Conservation (phyloP, 805 yeast species). For the Wickerhamomyces mucosus region DNA sequence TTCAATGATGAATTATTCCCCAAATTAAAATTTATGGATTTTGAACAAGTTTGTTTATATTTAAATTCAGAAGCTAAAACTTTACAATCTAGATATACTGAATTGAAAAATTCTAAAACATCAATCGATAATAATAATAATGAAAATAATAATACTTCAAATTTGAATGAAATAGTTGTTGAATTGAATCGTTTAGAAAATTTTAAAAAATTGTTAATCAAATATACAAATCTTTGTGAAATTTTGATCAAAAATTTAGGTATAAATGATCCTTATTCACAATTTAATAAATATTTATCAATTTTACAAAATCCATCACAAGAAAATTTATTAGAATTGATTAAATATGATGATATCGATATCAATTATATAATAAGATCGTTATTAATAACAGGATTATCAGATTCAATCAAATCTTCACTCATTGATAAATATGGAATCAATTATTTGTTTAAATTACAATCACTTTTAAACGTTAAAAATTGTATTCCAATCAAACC, state of each 20-base stretch:
- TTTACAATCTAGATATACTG: constrained; percentile 61
- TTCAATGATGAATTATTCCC: constrained; percentile 14
- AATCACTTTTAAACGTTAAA: too few relatives aligned
- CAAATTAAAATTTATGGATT: constrained; percentile 47
- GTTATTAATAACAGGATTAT: constrained; percentile 4
- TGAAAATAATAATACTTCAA: too few relatives aligned
- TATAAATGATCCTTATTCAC: constrained; percentile 6
- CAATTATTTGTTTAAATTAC: constrained; percentile 63
- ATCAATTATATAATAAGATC: background rate
- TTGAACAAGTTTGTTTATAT: constrained; percentile 67
- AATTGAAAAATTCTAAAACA: constrained; percentile 10
- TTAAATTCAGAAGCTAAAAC: constrained; percentile 63
- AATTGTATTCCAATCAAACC: constrained; percentile 34
- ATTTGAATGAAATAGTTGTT: constrained; percentile 56
- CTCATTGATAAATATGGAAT: constrained; percentile 30
- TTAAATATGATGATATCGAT: background rate
- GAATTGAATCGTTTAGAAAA: constrained; percentile 58
- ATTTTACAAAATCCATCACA: background rate
- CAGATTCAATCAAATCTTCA: constrained; percentile 29
- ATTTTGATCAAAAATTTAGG: constrained; percentile 33
- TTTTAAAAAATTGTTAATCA: constrained; percentile 57
- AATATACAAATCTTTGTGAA: constrained; percentile 72
- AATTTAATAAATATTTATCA: constrained; percentile 3
- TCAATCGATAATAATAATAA: too few relatives aligned
- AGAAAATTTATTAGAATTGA: background rate